Evolutionary conservation across 148 eudicot species (phyloP).

Genomic region (Rhododendron griersonianum): DNA sequence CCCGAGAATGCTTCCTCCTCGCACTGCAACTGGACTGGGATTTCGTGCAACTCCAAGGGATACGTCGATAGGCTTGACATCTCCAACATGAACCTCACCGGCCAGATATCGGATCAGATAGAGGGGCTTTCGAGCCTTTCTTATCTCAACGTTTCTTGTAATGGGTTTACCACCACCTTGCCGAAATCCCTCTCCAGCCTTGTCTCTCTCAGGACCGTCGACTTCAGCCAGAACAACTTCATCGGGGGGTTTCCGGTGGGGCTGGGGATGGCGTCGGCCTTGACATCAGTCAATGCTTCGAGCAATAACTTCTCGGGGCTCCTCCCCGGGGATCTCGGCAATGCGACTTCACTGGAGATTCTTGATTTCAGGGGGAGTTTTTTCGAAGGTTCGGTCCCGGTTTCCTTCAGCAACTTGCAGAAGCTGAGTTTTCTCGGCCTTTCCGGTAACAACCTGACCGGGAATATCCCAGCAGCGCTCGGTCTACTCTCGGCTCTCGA

Average conservation of each 20-base stretch:
- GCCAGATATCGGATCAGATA: constrained; percentile 50
- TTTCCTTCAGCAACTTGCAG: constrained; percentile 38
- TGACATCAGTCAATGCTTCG: constrained; percentile 54
- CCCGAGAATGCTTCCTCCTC: constrained; percentile 4
- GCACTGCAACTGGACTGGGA: constrained; percentile 86
- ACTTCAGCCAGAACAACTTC: constrained; percentile 70
- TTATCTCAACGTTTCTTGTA: constrained; percentile 54
- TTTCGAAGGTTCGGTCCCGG: constrained; percentile 59
- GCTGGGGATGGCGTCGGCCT: constrained; percentile 36
- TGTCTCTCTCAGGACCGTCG: constrained; percentile 44
- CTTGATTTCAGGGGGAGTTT: constrained; percentile 75
- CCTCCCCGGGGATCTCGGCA: constrained; percentile 65
- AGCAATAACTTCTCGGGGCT: constrained; percentile 68
- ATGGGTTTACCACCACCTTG: constrained; percentile 57
- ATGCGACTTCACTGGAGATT: constrained; percentile 49
- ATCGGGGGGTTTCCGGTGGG: constrained; percentile 53
- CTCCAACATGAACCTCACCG: constrained; percentile 73
- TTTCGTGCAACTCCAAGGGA: constrained; percentile 56
- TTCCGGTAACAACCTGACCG: constrained; percentile 78
- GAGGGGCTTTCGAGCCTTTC: constrained; percentile 33
- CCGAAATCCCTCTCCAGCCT: constrained; percentile 57
- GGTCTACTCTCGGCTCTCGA: constrained; percentile 55
- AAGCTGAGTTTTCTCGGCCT: constrained; percentile 66
- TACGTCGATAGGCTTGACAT: constrained; percentile 61
- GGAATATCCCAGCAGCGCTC: constrained; percentile 49